Percentiles rank a stretch among this genome's conserved stretches.
Evolutionary conservation across 768 basidiomycete genomes (phyloP).

Genomic region (Rhizopogon roseolus): DNA sequence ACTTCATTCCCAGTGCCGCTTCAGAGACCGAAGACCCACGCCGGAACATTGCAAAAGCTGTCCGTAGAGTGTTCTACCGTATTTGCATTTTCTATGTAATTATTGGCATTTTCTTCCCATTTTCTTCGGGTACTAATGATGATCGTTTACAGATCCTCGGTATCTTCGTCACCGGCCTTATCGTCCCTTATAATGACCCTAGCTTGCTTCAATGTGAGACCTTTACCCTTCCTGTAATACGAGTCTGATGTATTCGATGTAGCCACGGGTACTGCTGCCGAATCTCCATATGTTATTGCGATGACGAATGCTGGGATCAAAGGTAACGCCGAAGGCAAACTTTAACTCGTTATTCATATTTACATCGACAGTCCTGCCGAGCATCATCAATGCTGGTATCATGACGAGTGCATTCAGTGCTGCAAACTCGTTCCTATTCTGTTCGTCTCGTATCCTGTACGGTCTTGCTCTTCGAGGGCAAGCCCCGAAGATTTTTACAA

Average conservation of each 20-base stretch:
- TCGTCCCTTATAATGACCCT: constrained; percentile 63
- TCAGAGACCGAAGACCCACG: constrained; percentile 77
- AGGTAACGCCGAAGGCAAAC: constrained; percentile 24
- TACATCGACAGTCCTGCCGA: constrained; percentile 40
- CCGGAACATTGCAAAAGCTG: constrained; percentile 72
- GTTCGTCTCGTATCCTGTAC: constrained; percentile 35
- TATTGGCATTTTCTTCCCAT: background rate
- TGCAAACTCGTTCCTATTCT: constrained; percentile 61
- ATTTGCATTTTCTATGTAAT: constrained; percentile 73
- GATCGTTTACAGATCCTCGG: constrained; percentile 51
- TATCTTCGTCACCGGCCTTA: constrained; percentile 66
- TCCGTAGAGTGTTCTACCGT: constrained; percentile 75
- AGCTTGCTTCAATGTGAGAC: constrained; percentile 37
- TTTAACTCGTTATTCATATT: background rate
- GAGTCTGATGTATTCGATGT: constrained; percentile 32
- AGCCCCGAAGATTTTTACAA: constrained; percentile 46
- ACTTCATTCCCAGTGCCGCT: constrained; percentile 45
- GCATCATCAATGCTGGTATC: constrained; percentile 68
- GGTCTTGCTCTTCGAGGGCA: constrained; percentile 44
- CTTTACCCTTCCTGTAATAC: background rate
- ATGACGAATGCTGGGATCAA: constrained; percentile 65
- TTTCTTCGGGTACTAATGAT: background rate
- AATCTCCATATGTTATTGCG: constrained; percentile 82
- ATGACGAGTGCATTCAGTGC: constrained; percentile 73
- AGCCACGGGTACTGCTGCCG: constrained; percentile 52